These are phyloP conservation scores for Wilcoxina mikolae DNA, from an alignment of 495 filamentous ascomycete species.

Conservation along the genomic window DNA sequence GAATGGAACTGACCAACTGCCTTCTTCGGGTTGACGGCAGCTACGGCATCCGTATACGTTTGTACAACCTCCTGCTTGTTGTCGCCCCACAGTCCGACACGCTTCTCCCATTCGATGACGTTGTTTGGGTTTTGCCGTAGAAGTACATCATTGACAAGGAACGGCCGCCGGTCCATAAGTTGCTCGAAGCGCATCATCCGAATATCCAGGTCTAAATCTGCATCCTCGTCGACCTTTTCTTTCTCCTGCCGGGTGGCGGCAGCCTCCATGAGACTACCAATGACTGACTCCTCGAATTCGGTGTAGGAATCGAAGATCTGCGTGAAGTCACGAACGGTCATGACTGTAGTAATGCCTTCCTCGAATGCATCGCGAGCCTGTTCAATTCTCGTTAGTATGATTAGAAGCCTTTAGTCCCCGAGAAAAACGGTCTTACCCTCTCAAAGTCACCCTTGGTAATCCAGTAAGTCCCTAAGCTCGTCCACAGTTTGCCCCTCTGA, in stretches of 20 bases:
- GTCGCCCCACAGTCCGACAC: slow-evolving; percentile 85
- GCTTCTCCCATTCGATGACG: slow-evolving; percentile 92
- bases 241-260: slow-evolving; percentile 71
- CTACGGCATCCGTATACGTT: slow-evolving; percentile 90
- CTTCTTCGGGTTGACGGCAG: slow-evolving; percentile 84
- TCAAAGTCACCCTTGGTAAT: slow-evolving; percentile 87
- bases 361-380: slow-evolving; percentile 82
- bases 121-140: slow-evolving; percentile 94
- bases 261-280: slow-evolving; percentile 75
- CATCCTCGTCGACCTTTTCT: slow-evolving; percentile 63
- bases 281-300: slow-evolving; percentile 95
- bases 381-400: slow-evolving; percentile 11
- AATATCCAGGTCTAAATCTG: slow-evolving; percentile 91
- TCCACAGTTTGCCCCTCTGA: slow-evolving; percentile 94
- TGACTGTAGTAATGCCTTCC: slow-evolving; percentile 92
- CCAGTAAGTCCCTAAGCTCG: slow-evolving; percentile 91
- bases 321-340: slow-evolving; percentile 98
- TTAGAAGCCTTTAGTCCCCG: not conserved
- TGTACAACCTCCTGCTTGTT: slow-evolving; percentile 84
- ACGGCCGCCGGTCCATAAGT: slow-evolving; percentile 91
- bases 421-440: slow-evolving; percentile 26
- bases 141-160: slow-evolving; percentile 92
- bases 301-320: slow-evolving; percentile 91
- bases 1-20: slow-evolving; percentile 88
- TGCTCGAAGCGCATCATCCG: slow-evolving; percentile 97